Base-by-base conservation (phyloP, 2,329 filamentous ascomycete species). In the Sphaerulina populicola region DNA sequence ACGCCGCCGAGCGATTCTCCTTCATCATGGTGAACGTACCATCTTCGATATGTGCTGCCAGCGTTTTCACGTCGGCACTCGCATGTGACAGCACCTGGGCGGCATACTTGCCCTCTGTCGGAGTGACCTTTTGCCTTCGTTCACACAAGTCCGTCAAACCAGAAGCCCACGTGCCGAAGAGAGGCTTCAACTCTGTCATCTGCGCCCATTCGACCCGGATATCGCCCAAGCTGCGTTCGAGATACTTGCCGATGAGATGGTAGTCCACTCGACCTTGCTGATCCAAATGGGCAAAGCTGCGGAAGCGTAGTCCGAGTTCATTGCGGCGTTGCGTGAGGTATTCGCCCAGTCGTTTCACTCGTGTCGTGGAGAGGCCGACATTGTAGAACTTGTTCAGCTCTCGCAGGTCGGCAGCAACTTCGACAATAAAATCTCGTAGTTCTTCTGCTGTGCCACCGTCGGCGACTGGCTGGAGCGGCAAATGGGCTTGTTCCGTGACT, bases 381-480 rank as follows among this genome's bases (percentile, higher is more conserved):
- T 71, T 73, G 64, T 78, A 77, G 58, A 76, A 79, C 1, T 61
- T 63, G 7, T 70, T 61, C 2, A 80, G 64, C n/a, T 77, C 72
- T 6, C 64, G 54, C 2, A 77, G 53, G 50, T 80, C 77, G 10
- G 47, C 55, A 39, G 36, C 29, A 35, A 50, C 38, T 36, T 51
- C 53, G 29, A 49, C 38, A 12, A 55, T 55, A 36, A 55, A 44
- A 9, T 52, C 49, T 4, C 31, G 31, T 35, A 35, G 8, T n/a
- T 35, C 6, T 35, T 35, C 31, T 35, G 31, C 4, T 1, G 31
- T 35, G 31, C 31, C 31, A n/a, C 31, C 31, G 10, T 35, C 10
- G 31, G 6, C 10, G 10, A n/a, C 10, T 35, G 31, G 8, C 31
- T 4, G 31, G 31, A 35, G 31, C 10, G 31, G 31, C 31, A 35